Evolutionary conservation across 2,329 filamentous ascomycete species (phyloP), one percentile per base, ranked within the genome.

Genomic region (Epichloe hybrida): DNA sequence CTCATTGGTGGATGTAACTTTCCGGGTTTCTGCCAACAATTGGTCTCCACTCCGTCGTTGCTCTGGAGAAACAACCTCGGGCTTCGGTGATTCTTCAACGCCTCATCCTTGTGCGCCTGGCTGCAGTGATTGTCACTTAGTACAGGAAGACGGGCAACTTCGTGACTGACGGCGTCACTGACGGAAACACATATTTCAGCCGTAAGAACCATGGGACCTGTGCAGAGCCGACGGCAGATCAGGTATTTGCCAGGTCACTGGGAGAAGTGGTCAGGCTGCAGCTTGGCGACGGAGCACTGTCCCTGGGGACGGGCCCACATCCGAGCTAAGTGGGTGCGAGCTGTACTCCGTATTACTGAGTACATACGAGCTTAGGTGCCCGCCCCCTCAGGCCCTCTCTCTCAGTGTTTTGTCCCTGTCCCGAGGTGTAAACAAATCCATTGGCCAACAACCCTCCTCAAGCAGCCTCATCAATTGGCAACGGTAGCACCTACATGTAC

Each of bases 371-470:
- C 43, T 21, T 21, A 31, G 31, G 31, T 20, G 31, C 34, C n/a
- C 23, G 13, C 11, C 20, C 20, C 17, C 17, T 17, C 17, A 17
- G 17, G 17, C 23, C 5, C 31, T 45, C 17, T 34, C 11, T 12
- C 37, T 15, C 49, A 48, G 47, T 54, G 55, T 55, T 53, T 55
- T 54, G 54, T 56, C 2, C 2, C 2, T 17, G 17, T 17, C 56
- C 54, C 53, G 51, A 53, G 53, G 62, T 59, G 62, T 68, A 67
- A 66, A 67, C 65, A 68, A 66, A 66, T 57, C 59, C 58, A 68
- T 66, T 67, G 64, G 65, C 60, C 54, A 52, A 57, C 47, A n/a
- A n/a, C 17, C 23, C 42, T 20, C 34, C 52, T 15, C n/a, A 52
- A 17, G 58, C 53, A 58, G 56, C 58, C 53, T 64, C 62, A 17